Evolutionary conservation across 2,329 filamentous ascomycete genomes (phyloP).

Genomic region (Coleophoma crateriformis): DNA sequence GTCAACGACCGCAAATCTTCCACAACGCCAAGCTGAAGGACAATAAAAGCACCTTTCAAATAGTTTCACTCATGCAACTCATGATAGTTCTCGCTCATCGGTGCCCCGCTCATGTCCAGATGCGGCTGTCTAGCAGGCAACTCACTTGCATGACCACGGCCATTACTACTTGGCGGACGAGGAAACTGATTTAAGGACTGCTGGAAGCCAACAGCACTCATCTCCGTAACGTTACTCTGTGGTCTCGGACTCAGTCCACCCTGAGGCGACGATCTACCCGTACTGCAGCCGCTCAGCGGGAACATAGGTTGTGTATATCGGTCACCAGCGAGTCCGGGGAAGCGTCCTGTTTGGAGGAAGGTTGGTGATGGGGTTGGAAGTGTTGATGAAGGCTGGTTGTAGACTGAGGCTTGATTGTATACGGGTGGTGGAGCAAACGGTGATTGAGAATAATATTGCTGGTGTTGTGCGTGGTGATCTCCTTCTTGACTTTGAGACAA

Average conservation of each 20-base stretch:
- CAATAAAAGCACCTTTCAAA: neutral
- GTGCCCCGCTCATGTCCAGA: neutral
- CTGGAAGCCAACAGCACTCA: neutral
- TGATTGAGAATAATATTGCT: neutral
- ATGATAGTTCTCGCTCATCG: constrained; percentile 1
- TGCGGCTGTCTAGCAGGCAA: neutral
- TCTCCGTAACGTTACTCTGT: neutral
- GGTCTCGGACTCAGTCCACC: neutral
- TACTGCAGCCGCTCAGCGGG: neutral
- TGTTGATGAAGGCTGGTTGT: neutral
- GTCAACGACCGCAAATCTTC: too few species aligned
- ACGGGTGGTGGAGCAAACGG: neutral
- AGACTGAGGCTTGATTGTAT: too few species aligned
- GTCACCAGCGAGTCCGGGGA: neutral
- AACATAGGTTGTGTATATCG: neutral
- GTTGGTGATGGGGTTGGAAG: neutral
- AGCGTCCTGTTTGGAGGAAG: neutral
- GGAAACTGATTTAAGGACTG: too few species aligned
- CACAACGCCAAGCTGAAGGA: too few species aligned
- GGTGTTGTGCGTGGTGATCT: neutral
- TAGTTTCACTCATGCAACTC: constrained; percentile 1
- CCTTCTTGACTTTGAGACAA: neutral
- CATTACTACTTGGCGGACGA: neutral
- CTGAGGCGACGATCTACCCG: neutral
- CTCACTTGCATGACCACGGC: neutral